Evolutionary conservation across 179 eudicot genomes (phyloP), one percentile per base, ranked within the genome.

Genomic region (Monotropa hypopitys): DNA sequence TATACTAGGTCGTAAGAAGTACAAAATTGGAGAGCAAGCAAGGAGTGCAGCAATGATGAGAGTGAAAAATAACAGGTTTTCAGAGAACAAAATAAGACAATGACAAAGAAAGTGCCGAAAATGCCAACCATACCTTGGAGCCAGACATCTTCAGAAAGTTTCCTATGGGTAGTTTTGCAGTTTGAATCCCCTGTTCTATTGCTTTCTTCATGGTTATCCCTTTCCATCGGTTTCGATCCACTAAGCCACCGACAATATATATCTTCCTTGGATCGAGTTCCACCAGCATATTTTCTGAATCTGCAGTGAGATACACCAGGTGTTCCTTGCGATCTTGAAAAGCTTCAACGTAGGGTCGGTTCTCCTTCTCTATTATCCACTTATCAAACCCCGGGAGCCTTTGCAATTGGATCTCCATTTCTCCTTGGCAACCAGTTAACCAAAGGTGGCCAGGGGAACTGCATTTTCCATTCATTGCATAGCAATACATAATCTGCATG

Each of bases 181-280:
- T 87, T 79, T 89, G 90, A 62, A 94, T 92, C 61, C 92, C 96
- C 79, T 94, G 94, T 67, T 94, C 98, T 68, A 79, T 57, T 72
- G 98, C 97, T 85, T 94, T 94, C 81, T 94, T 90, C 91, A 89
- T 80, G 76, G 98, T 92, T 75, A 92, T 59, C 68, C 98, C 98
- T 87, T 94, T 94, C 94, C 94, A 94, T 13, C 98, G 83, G 72
- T 94, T 94, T 18, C 98, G 83, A 86, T 94, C 98, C 74, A 94
- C 98, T 80, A 94, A 82, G 46, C 98, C 98, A 73, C 98, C 98
- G 56, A 94, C 86, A 67, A 94, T 94, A 78, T 94, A 92, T 74
- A 90, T 83, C 74, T 90, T 88, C 66, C 78, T 87, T 53, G 80
- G 86, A 82, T 92, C 96, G 33, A 94, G 84, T 79, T 87, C 96